Evolutionary conservation across 208 protist genomes (phyloP).

Genomic region (Leishmania aethiopica): DNA sequence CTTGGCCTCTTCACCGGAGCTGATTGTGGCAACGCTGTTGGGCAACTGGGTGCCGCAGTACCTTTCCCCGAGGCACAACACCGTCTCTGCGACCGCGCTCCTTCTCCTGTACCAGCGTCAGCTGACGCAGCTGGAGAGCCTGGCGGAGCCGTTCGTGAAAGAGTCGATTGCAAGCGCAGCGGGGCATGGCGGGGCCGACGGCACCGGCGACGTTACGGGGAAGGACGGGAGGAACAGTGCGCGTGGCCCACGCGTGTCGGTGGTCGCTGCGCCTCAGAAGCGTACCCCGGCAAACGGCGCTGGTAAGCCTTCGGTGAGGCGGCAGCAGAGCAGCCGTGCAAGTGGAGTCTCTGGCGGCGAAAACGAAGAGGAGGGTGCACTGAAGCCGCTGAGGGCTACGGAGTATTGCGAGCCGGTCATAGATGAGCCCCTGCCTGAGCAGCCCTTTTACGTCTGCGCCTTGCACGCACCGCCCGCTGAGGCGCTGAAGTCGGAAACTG

Average conservation of each 20-base stretch:
- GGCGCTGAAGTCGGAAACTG: not conserved
- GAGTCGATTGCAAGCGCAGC: not conserved
- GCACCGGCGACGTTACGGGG: not conserved
- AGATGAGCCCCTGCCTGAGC: slow-evolving; percentile 29
- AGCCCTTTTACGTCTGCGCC: slow-evolving; percentile 32
- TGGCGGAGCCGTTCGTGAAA: slow-evolving; percentile 15
- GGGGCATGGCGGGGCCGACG: not conserved
- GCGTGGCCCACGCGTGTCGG: not conserved
- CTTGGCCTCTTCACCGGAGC: slow-evolving; percentile 60
- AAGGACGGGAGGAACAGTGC: not conserved
- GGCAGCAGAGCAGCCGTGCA: not conserved
- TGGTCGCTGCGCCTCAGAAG: not conserved
- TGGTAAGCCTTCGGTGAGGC: not conserved
- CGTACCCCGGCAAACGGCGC: not conserved
- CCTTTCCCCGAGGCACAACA: slow-evolving; percentile 38
- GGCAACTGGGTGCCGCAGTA: slow-evolving; percentile 86
- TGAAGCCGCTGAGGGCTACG: slow-evolving; percentile 11
- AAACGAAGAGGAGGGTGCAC: not conserved
- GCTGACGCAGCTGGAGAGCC: slow-evolving; percentile 23
- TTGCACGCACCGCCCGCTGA: slow-evolving; percentile 10
- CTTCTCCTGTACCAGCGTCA: slow-evolving; percentile 42
- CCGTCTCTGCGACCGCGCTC: slow-evolving; percentile 39
- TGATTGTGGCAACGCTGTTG: slow-evolving; percentile 59
- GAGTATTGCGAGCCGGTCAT: slow-evolving; percentile 31
- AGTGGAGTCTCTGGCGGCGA: not conserved